A percentile compares a stretch with the other conserved stretches of the same genome.
phyloP scores from a whole-genome alignment of 2,329 filamentous ascomycete genomes.

The Stemphylium vesicarium region DNA sequence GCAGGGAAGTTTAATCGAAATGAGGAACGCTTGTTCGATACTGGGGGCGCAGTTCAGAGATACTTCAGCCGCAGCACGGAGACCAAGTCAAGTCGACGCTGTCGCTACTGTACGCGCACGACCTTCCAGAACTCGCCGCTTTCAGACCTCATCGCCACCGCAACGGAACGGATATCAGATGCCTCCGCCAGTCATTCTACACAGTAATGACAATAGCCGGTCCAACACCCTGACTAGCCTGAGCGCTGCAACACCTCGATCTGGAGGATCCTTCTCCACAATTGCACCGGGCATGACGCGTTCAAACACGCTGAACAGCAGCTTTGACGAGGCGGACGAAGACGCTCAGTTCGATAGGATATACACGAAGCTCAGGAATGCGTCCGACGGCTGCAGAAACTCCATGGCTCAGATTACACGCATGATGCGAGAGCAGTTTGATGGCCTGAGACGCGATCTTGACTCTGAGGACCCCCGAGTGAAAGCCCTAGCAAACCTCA shows the following conservation, averaged over 20 bases:
- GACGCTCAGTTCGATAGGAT: constrained; percentile 83
- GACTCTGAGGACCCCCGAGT: constrained; percentile 45
- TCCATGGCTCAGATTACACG: constrained; percentile 65
- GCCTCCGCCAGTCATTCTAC: constrained; percentile 50
- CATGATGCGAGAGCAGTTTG: constrained; percentile 37
- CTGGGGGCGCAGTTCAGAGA: constrained; percentile 53
- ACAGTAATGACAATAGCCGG: constrained; percentile 57
- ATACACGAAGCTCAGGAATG: constrained; percentile 75
- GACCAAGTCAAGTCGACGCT: constrained; percentile 29
- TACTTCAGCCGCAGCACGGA: constrained; percentile 25
- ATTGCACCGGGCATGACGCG: constrained; percentile 55
- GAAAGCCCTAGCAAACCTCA: constrained; percentile 61
- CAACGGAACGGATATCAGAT: constrained; percentile 43
- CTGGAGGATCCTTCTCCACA: constrained; percentile 78
- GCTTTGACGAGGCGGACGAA: constrained; percentile 70
- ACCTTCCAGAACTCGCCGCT: constrained; percentile 39
- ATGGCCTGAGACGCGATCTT: constrained; percentile 37
- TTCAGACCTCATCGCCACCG: constrained; percentile 43
- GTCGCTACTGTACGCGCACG: constrained; percentile 38
- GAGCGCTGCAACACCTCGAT: constrained; percentile 71
- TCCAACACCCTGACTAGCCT: constrained; percentile 61
- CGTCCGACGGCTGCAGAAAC: constrained; percentile 74
- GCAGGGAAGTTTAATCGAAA: constrained; percentile 64
- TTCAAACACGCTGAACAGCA: constrained; percentile 62
- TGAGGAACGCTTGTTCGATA: constrained; percentile 63